Evolutionary conservation across 257 asterid species (phyloP).

Genomic region (Verbascum thapsus): DNA sequence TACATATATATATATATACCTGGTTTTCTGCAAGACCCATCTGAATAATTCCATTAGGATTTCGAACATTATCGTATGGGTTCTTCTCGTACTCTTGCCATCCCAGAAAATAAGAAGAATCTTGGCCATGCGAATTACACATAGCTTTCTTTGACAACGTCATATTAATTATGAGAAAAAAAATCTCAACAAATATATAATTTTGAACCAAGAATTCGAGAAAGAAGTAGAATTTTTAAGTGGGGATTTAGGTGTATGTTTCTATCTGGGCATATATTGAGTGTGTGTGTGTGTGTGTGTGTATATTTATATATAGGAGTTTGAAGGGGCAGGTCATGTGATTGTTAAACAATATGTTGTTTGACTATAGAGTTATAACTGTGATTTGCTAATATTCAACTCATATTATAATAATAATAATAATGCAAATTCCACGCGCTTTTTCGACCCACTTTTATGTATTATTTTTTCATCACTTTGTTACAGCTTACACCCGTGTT

Average conservation of each 20-base stretch:
- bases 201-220: no score
- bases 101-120: constrained; percentile 69
- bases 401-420: no score
- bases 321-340: constrained; percentile 17
- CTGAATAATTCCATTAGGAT: constrained; percentile 67
- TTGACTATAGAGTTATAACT: constrained; percentile 19
- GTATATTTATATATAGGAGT: not conserved
- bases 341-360: constrained; percentile 24
- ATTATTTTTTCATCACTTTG: no score
- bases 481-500: no score
- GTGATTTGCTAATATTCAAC: not conserved
- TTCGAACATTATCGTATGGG: constrained; percentile 44
- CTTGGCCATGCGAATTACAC: constrained; percentile 64
- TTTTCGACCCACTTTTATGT: no score
- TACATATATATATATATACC: constrained; percentile 20
- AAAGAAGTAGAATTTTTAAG: constrained; percentile 1
- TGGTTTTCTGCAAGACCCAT: constrained; percentile 74
- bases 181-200: no score
- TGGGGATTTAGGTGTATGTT: constrained; percentile 20
- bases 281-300: constrained; percentile 27
- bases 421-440: no score
- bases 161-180: no score
- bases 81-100: constrained; percentile 73
- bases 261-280: constrained; percentile 30
- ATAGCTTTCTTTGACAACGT: constrained; percentile 51